Base-by-base conservation (phyloP, 2,329 filamentous ascomycete species). In the Cytospora mali region DNA sequence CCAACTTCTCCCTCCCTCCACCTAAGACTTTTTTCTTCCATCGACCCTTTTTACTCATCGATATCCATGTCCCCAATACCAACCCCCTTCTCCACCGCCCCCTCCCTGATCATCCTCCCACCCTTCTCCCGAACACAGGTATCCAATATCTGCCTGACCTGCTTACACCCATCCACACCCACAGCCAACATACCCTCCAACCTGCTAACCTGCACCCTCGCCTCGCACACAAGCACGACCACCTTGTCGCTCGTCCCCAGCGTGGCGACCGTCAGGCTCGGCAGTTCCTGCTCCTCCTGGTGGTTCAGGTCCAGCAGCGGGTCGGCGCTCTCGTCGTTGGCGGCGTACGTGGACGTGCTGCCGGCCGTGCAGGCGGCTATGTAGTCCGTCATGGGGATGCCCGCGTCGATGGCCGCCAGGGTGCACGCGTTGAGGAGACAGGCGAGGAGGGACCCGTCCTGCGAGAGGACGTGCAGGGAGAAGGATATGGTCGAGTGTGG, bases 341-440 rank as follows among this genome's bases (percentile, higher is more conserved):
- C 80, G 0, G 84, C 80, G 68, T 89, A 85, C 0, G 86, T 84
- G 0, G 88, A 88, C 0, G 90, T 92, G 16, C 89, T 91, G 4
- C 93, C 95, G 0, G 92, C 91, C 0, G 93, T 97, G 76, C 92
- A 96, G 6, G 93, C 92, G 25, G 88, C 88, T 3, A 98, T 85
- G 73, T 97, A 96, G 73, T 96, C 92, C 3, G 88, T 87, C 93
- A 98, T 97, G 27, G 95, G 95, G 23, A 99, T 89, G 58, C 95
- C 95, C 0, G 95, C 95, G 73, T 99, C 95, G 66, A 98, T 89
- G 25, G 98, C 86, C 0, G 95, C 95, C 14, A 99, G 85, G 0
- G 94, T 97, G 0, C 91, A 86, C 4, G 95, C 95, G 72, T 99
- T 99, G 69, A 98, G 81, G 52, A 94, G 92, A 0, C 93, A 90